phyloP scores from a whole-genome alignment of 1,284 basidiomycete genomes.

The Meira nashicola region DNA sequence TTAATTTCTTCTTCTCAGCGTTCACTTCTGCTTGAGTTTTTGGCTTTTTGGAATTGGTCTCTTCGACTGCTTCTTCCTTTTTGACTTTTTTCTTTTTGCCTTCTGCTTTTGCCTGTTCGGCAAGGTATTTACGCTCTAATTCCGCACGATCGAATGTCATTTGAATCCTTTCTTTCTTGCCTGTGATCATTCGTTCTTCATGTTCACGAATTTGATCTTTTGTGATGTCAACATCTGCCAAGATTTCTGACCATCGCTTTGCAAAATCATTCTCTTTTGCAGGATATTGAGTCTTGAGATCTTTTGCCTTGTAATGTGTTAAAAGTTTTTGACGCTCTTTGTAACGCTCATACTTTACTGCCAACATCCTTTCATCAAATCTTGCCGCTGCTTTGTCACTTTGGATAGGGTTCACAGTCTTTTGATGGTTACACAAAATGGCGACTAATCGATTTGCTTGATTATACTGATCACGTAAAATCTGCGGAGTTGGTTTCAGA shows the following conservation, averaged over 20 bases:
- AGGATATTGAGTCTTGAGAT: slow-evolving; percentile 58
- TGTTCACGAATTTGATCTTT: slow-evolving; percentile 80
- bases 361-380: slow-evolving; percentile 27
- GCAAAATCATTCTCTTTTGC: slow-evolving; percentile 64
- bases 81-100: slow-evolving; percentile 26
- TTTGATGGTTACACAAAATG: slow-evolving; percentile 52
- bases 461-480: slow-evolving; percentile 49
- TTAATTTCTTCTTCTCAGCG: slow-evolving; percentile 35
- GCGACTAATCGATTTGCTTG: slow-evolving; percentile 52
- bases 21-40: slow-evolving; percentile 23
- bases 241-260: slow-evolving; percentile 52
- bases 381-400: slow-evolving; percentile 14
- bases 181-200: slow-evolving; percentile 64
- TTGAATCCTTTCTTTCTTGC: slow-evolving; percentile 68
- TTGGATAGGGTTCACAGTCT: slow-evolving; percentile 44
- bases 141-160: slow-evolving; percentile 60
- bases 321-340: slow-evolving; percentile 51
- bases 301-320: slow-evolving; percentile 57
- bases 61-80: slow-evolving; percentile 33
- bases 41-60: slow-evolving; percentile 32
- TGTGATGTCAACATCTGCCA: slow-evolving; percentile 85
- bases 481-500: slow-evolving; percentile 36
- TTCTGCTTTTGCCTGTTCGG: slow-evolving; percentile 23
- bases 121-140: slow-evolving; percentile 42
- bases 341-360: slow-evolving; percentile 46